Conservation (phyloP, 2,329 filamentous ascomycete species). For the Aureobasidium mangrovei region DNA sequence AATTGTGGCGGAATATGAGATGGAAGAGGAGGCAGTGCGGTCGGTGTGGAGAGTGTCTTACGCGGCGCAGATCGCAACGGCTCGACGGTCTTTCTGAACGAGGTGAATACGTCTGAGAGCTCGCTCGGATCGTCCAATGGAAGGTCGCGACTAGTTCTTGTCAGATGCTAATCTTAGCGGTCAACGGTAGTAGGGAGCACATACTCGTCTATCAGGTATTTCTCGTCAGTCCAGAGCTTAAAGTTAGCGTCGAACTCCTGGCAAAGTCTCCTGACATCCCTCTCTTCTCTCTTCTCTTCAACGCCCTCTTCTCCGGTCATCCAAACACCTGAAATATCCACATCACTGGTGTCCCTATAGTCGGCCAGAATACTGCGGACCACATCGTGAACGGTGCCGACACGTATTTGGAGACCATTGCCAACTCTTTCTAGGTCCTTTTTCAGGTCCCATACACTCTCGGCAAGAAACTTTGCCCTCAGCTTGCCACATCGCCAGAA, state of each 20-base stretch:
- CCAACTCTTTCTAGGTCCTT: conserved; percentile 48
- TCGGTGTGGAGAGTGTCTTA: conserved; percentile 45
- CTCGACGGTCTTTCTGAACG: conserved; percentile 64
- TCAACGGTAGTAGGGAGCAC: conserved; percentile 28
- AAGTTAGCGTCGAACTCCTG: conserved; percentile 49
- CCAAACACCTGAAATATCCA: conserved; percentile 57
- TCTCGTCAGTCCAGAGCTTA: conserved; percentile 62
- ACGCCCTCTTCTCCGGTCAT: conserved; percentile 62
- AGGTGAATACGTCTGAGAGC: conserved; percentile 66
- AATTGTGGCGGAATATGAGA: conserved; percentile 49
- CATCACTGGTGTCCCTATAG: conserved; percentile 26
- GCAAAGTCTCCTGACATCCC: conserved; percentile 45
- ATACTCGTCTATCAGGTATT: conserved; percentile 72
- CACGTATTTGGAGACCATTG: conserved; percentile 55
- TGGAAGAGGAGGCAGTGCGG: conserved; percentile 51
- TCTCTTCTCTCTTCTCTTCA: conserved; percentile 61
- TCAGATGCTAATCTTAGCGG: background rate
- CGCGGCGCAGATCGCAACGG: conserved; percentile 60
- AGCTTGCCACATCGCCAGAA: conserved; percentile 70
- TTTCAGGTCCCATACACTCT: conserved; percentile 67
- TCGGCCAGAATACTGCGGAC: conserved; percentile 48
- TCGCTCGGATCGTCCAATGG: conserved; percentile 49
- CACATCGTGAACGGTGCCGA: conserved; percentile 53
- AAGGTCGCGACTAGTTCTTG: conserved; percentile 51
- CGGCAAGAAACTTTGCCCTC: conserved; percentile 61